Conservation (phyloP, 306 rosid species). For the Prunus kanzakura region DNA sequence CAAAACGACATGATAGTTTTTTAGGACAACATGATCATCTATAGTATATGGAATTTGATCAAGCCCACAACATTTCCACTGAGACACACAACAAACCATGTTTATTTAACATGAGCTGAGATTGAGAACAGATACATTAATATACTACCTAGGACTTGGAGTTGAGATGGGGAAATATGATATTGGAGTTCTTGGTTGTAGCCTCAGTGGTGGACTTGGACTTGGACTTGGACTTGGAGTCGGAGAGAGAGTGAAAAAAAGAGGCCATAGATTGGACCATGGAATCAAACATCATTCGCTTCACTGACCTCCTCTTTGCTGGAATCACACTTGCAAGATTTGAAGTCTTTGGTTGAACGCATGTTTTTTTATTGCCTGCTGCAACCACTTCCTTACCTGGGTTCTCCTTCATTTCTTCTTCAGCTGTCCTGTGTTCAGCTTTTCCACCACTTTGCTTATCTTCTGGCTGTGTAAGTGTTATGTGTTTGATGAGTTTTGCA, state of each 20-base stretch:
- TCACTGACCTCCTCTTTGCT: not conserved
- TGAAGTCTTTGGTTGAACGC: not conserved
- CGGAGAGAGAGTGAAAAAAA: not conserved
- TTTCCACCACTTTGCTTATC: not conserved
- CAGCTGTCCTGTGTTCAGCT: no score
- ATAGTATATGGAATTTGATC: no score
- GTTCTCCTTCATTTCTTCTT: not conserved
- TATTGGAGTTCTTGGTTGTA: not conserved
- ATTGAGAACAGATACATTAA: not conserved
- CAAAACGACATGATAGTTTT: no score
- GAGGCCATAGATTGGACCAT: not conserved
- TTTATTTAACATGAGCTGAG: not conserved
- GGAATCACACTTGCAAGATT: slow-evolving; percentile 1
- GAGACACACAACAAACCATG: no score
- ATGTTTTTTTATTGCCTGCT: not conserved
- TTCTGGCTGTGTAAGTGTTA: no score
- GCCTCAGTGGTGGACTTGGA: not conserved
- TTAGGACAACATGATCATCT: no score
- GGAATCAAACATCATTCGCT: not conserved
- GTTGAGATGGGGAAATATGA: not conserved
- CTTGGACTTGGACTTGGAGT: not conserved
- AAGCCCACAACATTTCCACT: no score
- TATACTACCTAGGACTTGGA: not conserved
- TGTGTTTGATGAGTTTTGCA: no score
- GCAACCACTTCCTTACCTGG: not conserved